Conservation (phyloP, 352 stramenopile species). For the Saprolegnia diclina region DNA sequence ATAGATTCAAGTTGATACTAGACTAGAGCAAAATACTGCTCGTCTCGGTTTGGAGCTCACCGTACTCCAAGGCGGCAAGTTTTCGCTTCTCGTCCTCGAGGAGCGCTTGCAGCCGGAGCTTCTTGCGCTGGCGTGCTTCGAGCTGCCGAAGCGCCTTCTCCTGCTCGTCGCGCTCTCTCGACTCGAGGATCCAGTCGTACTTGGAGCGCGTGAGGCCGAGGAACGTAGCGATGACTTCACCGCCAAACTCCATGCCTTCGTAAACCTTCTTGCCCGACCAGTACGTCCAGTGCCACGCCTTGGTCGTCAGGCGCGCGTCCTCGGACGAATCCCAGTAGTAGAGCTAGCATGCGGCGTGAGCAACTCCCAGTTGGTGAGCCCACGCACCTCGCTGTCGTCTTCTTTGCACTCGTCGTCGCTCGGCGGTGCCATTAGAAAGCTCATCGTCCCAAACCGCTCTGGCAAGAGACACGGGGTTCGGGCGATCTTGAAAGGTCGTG, state of each 20-base stretch:
- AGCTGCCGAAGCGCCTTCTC: slow-evolving; percentile 52
- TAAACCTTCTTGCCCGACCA: slow-evolving; percentile 64
- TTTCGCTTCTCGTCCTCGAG: slow-evolving; percentile 65
- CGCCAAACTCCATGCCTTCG: slow-evolving; percentile 68
- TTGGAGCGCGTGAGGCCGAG: slow-evolving; percentile 75
- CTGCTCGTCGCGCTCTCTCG: slow-evolving; percentile 62
- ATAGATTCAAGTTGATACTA: neutral
- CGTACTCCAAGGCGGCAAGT: slow-evolving; percentile 52
- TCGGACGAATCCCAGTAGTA: slow-evolving; percentile 21
- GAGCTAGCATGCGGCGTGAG: neutral
- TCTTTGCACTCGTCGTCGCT: neutral
- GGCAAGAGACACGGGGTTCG: neutral
- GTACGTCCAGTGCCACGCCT: slow-evolving; percentile 55
- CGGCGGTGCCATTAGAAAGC: too few species aligned
- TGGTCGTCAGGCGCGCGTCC: slow-evolving; percentile 24
- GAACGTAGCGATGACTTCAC: slow-evolving; percentile 76
- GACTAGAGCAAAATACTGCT: neutral
- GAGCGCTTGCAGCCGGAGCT: slow-evolving; percentile 59
- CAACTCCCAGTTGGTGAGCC: neutral
- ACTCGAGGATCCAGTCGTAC: slow-evolving; percentile 79
- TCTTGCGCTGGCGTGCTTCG: slow-evolving; percentile 52
- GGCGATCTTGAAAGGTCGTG: neutral
- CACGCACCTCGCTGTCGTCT: neutral
- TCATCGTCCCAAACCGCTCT: neutral
- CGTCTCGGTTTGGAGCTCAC: slow-evolving; percentile 18